Evolutionary conservation across 2,329 filamentous ascomycete genomes (phyloP).

Genomic region (Sclerotinia subarctica): DNA sequence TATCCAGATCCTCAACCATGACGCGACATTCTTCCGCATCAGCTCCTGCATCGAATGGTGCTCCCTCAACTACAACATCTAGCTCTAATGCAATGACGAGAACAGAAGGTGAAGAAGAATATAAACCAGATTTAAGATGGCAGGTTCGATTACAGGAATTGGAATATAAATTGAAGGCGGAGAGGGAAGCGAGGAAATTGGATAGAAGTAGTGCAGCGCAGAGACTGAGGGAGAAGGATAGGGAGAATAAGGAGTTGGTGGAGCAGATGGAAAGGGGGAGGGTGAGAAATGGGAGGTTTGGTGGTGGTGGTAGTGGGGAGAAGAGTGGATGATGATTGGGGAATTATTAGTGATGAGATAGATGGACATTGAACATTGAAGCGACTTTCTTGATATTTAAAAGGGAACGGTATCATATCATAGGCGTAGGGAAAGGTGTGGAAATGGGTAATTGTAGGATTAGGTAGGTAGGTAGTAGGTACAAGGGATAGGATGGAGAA

Average conservation of each 20-base stretch:
- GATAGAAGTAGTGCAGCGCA: conserved; percentile 82
- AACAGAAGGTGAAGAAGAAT: conserved; percentile 40
- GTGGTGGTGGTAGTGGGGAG: no score
- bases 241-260: conserved; percentile 69
- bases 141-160: conserved; percentile 81
- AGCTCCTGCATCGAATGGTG: conserved; percentile 3
- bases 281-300: conserved; percentile 26
- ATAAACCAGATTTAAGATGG: conserved; percentile 66
- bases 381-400: not conserved
- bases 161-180: conserved; percentile 83
- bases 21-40: conserved; percentile 53
- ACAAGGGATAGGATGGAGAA: not conserved
- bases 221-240: conserved; percentile 71
- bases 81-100: not conserved
- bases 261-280: conserved; percentile 51
- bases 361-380: no score
- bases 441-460: not conserved
- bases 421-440: not conserved
- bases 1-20: conserved; percentile 43
- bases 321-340: not conserved
- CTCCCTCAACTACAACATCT: not conserved
- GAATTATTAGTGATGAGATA: conserved; percentile 5
- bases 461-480: no score
- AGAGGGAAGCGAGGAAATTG: conserved; percentile 79
- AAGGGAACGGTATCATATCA: not conserved